Evolutionary conservation across 441 rosid genomes (phyloP), one percentile per base, ranked within the genome.

Genomic region (Corymbia citriodora): DNA sequence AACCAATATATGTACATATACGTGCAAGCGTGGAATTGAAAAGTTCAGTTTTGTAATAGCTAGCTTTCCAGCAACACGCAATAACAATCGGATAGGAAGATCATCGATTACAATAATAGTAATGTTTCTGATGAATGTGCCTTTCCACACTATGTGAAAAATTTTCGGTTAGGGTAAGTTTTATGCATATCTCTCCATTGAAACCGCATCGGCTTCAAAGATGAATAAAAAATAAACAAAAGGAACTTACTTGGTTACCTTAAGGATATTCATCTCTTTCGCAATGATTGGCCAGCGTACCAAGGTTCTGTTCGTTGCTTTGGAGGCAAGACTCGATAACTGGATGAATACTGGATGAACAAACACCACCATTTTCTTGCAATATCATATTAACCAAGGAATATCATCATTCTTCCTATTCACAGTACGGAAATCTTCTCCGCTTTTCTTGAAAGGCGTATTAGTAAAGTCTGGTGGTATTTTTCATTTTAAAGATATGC

Each of bases 81-180:
- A 65, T n/a, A n/a, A 65, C 2, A n/a, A 65, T 31, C 1, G 12
- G 3, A 65, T n/a, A 17, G 9, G 36, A n/a, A 65, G 40, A 15
- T 15, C 2, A 3, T 2, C 4, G 21, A 16, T 68, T 31, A n/a
- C 40, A 16, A 31, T 68, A 68, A 68, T 0, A 16, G 74, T 2
- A n/a, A 68, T n/a, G 4, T 0, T 17, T 68, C 17, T 10, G 0
- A 14, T 2, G 74, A 65, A 65, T n/a, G 1, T 36, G 8, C 40
- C 10, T 57, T 0, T 3, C 29, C 10, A 57, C 63, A 2, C 13
- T 4, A 13, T 12, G 63, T 0, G 29, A 1, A 57, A 57, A 21
- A 21, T 21, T 55, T 57, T 23, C 63, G 0, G 10, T 9, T 27
- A 9, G 1, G 45, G 45, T 11, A 55, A 57, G 63, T 23, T 57